A percentile compares a stretch with the other conserved stretches of the same genome.
phyloP scores from a whole-genome alignment of 1,284 basidiomycete genomes.

The Tilletia setariae region DNA sequence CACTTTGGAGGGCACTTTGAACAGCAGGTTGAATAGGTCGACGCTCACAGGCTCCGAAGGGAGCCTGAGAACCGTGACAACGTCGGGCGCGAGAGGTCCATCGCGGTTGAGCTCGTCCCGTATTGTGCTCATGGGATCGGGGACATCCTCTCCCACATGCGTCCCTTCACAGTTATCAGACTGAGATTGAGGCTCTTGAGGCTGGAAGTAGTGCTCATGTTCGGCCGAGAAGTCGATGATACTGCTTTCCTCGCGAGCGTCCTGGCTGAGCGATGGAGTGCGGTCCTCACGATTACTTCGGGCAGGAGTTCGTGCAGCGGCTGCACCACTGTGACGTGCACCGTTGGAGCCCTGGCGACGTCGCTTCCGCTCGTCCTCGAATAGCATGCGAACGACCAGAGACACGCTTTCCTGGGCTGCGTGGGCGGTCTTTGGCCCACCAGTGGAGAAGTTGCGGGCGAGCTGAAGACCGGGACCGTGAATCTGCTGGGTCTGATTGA shows the following conservation, averaged over 20 bases:
- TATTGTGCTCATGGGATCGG: background rate
- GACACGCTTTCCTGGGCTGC: background rate
- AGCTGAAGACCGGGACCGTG: constrained; percentile 13
- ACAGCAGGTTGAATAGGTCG: background rate
- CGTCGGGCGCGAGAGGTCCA: background rate
- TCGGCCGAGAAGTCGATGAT: background rate
- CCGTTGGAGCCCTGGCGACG: background rate
- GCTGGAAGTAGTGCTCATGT: background rate
- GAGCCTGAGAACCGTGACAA: background rate
- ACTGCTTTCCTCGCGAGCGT: background rate
- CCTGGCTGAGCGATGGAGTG: no score
- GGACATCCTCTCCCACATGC: background rate
- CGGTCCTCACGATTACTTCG: no score
- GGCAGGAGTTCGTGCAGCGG: no score
- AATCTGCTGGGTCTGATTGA: background rate
- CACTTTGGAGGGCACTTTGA: background rate
- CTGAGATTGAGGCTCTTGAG: background rate
- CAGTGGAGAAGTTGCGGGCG: constrained; percentile 11
- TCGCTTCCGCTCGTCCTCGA: constrained; percentile 6
- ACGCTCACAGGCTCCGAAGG: background rate
- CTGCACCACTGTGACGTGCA: no score
- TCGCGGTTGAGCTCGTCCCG: background rate
- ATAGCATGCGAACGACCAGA: background rate
- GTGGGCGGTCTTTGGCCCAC: background rate
- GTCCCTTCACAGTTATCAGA: background rate